Conservation (phyloP, 345 rosid species). For the Dovyalis caffra region DNA sequence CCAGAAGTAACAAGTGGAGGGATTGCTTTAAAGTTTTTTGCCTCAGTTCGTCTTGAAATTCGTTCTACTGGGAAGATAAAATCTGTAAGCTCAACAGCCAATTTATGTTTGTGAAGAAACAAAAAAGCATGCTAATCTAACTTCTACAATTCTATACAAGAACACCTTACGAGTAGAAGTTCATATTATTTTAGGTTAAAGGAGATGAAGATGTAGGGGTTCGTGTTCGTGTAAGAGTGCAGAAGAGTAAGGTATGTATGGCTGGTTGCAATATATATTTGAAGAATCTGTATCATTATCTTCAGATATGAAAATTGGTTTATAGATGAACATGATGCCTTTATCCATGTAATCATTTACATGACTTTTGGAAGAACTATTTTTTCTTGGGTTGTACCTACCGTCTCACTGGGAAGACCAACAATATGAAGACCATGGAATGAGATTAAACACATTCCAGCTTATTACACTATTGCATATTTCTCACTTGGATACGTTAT, state of each 20-base stretch:
- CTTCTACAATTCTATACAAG: no score
- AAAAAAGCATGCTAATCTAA: not conserved
- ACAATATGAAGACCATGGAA: no score
- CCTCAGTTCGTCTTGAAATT: slow-evolving; percentile 92
- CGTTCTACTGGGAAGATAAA: slow-evolving; percentile 95
- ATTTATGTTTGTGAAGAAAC: slow-evolving; percentile 3
- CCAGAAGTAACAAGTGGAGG: slow-evolving; percentile 99
- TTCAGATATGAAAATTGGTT: no score
- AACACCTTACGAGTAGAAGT: slow-evolving; percentile 3
- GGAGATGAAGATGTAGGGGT: slow-evolving; percentile 94
- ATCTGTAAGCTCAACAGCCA: slow-evolving; percentile 68
- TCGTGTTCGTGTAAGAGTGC: slow-evolving; percentile 92
- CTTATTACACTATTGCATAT: no score
- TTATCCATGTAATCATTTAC: no score
- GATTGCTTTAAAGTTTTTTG: slow-evolving; percentile 88
- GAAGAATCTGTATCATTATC: not conserved
- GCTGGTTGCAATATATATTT: slow-evolving; percentile 13
- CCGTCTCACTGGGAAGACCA: no score
- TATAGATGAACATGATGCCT: no score
- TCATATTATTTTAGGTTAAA: slow-evolving; percentile 48
- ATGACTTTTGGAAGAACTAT: no score
- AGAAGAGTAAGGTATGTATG: slow-evolving; percentile 84
- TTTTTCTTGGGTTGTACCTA: no score
- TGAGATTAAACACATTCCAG: no score
- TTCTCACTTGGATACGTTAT: no score